These are phyloP conservation scores for Chrysosphaeria jannelii DNA, from an alignment of 2,329 filamentous ascomycete genomes.

Conservation along the genomic window DNA sequence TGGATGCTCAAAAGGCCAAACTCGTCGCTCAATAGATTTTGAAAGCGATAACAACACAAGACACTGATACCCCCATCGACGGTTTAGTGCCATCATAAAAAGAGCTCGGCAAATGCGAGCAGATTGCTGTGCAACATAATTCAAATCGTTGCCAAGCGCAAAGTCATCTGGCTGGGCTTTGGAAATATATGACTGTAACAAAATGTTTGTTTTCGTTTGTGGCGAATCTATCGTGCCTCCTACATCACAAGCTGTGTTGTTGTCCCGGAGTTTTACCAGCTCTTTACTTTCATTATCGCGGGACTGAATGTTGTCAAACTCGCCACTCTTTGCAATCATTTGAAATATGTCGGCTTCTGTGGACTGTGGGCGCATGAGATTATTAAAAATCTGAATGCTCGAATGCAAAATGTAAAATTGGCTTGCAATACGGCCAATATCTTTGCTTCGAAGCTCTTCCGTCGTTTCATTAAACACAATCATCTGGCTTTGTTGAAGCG, in stretches of 20 bases:
- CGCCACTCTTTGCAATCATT: slow-evolving; percentile 93
- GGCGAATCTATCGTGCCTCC: slow-evolving; percentile 38
- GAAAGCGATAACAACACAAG: slow-evolving; percentile 70
- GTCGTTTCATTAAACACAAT: slow-evolving; percentile 93
- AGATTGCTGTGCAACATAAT: slow-evolving; percentile 87
- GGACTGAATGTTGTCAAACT: slow-evolving; percentile 91
- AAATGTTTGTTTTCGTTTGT: slow-evolving; percentile 82
- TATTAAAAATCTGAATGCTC: slow-evolving; percentile 88
- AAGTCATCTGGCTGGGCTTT: slow-evolving; percentile 74
- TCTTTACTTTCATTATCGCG: slow-evolving; percentile 77
- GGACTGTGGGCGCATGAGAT: slow-evolving; percentile 61
- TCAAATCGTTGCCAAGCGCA: slow-evolving; percentile 67
- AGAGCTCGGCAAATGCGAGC: slow-evolving; percentile 79
- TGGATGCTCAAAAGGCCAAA: slow-evolving; percentile 87
- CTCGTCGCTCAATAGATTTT: slow-evolving; percentile 87
- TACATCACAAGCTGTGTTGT: slow-evolving; percentile 50
- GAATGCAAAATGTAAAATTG: slow-evolving; percentile 89
- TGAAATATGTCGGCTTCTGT: slow-evolving; percentile 78
- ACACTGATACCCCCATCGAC: slow-evolving; percentile 88
- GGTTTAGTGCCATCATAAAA: slow-evolving; percentile 91
- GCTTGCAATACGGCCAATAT: slow-evolving; percentile 85
- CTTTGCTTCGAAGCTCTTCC: slow-evolving; percentile 76
- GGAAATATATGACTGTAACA: slow-evolving; percentile 84
- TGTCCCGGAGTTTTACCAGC: slow-evolving; percentile 39
- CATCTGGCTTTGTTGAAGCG: slow-evolving; percentile 86